phyloP scores from a whole-genome alignment of 108 stramenopile genomes.

The Cyclostephanos invisitatus region DNA sequence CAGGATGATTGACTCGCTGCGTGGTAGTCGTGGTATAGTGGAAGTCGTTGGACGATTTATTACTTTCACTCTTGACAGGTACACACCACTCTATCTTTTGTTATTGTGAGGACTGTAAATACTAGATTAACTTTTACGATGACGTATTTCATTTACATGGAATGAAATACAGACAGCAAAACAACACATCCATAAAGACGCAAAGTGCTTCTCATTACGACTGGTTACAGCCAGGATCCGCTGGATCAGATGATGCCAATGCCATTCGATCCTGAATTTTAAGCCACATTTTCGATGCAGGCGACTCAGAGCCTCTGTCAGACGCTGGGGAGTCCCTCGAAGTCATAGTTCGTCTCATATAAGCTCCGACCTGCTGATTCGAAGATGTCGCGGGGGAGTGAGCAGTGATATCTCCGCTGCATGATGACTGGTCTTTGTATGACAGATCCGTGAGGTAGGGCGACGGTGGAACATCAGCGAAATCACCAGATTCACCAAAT shows the following conservation, averaged over 20 bases:
- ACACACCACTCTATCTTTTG: no score
- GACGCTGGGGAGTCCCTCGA: conserved; percentile 9
- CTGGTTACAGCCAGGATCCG: conserved; percentile 10
- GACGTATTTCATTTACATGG: no score
- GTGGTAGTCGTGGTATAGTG: not conserved
- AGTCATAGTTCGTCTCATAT: conserved; percentile 32
- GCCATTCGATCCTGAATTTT: conserved; percentile 16
- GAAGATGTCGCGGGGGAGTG: conserved; percentile 1
- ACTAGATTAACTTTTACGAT: not conserved
- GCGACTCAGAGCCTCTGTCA: not conserved
- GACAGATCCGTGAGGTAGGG: conserved; percentile 23
- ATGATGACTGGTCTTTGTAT: conserved; percentile 1
- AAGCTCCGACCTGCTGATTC: conserved; percentile 26
- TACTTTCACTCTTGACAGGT: not conserved
- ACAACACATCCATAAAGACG: not conserved
- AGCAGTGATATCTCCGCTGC: conserved; percentile 1
- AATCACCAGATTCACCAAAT: not conserved
- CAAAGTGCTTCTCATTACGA: not conserved
- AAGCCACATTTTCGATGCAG: conserved; percentile 6
- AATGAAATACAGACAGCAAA: not conserved
- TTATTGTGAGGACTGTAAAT: not conserved
- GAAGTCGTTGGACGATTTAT: conserved; percentile 15
- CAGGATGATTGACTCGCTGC: not conserved
- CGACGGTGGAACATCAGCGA: not conserved
- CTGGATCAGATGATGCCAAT: not conserved